These are phyloP conservation scores for Microbotryomycetes sp. DNA, from an alignment of 1,284 basidiomycete genomes.

Conservation along the genomic window DNA sequence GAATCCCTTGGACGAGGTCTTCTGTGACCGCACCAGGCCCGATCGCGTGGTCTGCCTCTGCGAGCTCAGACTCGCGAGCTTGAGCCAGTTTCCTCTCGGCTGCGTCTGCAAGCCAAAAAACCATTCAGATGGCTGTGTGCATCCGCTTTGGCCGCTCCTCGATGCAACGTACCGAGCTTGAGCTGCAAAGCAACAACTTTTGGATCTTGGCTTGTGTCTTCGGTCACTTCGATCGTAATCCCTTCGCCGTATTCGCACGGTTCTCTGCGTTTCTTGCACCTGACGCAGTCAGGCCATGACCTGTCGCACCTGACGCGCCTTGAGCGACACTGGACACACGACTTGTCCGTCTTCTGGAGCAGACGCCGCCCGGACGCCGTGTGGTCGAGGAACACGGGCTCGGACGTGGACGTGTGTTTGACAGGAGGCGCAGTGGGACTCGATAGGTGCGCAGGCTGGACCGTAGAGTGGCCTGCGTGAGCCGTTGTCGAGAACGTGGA, in stretches of 20 bases:
- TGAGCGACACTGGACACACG: constrained; percentile 5
- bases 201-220: background rate
- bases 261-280: constrained; percentile 25
- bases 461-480: too few relatives aligned
- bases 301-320: constrained; percentile 20
- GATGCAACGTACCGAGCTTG: background rate
- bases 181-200: background rate
- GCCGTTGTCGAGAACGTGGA: too few relatives aligned
- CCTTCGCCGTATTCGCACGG: constrained; percentile 18
- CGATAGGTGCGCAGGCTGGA: too few relatives aligned
- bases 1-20: background rate
- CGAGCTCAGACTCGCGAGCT: background rate
- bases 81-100: background rate
- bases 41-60: background rate
- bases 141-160: too few relatives aligned
- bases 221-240: background rate
- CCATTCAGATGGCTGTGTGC: too few relatives aligned
- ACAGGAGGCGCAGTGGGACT: background rate
- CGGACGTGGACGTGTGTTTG: background rate
- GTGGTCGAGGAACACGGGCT: background rate
- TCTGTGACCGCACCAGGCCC: background rate
- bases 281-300: constrained; percentile 9
- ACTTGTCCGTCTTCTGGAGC: background rate
- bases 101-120: background rate
- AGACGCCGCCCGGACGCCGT: background rate